Percentiles rank a stretch among this genome's conserved stretches.
phyloP scores from a whole-genome alignment of 176 grass and related monocot genomes.

The Oryza australiensis region DNA sequence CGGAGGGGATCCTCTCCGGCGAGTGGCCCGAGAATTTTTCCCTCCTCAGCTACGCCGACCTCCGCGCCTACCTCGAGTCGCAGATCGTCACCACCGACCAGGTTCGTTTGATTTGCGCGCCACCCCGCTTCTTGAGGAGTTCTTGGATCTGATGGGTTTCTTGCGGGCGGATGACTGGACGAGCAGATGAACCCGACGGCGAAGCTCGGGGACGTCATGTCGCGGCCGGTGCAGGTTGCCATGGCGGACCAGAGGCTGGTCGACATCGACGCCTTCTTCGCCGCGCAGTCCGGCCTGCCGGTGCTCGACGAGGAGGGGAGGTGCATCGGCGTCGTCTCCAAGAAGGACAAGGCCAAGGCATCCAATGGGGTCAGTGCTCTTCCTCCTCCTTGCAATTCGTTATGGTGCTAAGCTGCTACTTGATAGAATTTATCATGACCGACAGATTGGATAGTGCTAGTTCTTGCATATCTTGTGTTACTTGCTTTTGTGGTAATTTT shows the following conservation, averaged over 20 bases:
- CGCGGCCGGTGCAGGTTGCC: slow-evolving; percentile 53
- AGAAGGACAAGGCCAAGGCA: slow-evolving; percentile 64
- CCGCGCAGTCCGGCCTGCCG: slow-evolving; percentile 54
- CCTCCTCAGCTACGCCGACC: slow-evolving; percentile 63
- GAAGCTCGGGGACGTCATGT: slow-evolving; percentile 60
- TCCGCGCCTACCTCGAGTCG: slow-evolving; percentile 75
- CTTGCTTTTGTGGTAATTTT: too few species aligned
- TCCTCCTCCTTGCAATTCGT: background rate
- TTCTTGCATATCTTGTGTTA: too few species aligned
- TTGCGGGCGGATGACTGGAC: background rate
- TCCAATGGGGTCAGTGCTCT: slow-evolving; percentile 46
- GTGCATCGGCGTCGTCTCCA: slow-evolving; percentile 73
- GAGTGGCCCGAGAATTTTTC: slow-evolving; percentile 75
- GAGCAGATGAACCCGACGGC: slow-evolving; percentile 59
- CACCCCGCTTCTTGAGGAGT: background rate
- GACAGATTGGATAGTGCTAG: too few species aligned
- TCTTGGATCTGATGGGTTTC: background rate
- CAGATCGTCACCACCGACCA: slow-evolving; percentile 57
- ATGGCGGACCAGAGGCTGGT: slow-evolving; percentile 46
- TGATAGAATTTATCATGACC: too few species aligned
- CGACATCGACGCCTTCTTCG: slow-evolving; percentile 63
- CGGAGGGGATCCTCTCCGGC: slow-evolving; percentile 74
- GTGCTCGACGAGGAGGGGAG: slow-evolving; percentile 52
- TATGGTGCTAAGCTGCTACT: background rate
- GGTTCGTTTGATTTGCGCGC: background rate